phyloP scores from a whole-genome alignment of 1,284 basidiomycete species.

The Veloboletus limbatus region DNA sequence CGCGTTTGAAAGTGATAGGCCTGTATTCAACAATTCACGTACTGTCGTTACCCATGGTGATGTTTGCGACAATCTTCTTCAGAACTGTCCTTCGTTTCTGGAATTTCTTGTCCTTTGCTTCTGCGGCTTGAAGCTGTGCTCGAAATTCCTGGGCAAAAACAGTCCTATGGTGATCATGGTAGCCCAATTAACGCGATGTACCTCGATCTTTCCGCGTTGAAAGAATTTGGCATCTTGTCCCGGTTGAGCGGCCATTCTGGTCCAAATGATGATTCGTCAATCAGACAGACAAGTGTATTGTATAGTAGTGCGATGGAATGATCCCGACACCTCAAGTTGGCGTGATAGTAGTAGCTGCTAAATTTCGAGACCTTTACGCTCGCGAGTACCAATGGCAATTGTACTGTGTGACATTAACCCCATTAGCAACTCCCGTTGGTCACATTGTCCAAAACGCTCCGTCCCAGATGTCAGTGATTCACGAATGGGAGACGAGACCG shows the following conservation, averaged over 20 bases:
- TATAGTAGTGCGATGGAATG: neutral
- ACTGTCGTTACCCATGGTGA: conserved; percentile 96
- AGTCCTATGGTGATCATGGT: conserved; percentile 14
- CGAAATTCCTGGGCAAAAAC: conserved; percentile 65
- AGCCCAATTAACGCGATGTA: conserved; percentile 35
- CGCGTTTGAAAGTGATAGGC: conserved; percentile 14
- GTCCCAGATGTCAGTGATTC: neutral
- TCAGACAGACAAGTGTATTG: conserved; percentile 2
- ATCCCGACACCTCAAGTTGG: neutral
- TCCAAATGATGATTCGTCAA: neutral
- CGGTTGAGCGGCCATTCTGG: conserved; percentile 53
- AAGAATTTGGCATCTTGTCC: conserved; percentile 90
- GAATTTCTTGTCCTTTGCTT: conserved; percentile 93
- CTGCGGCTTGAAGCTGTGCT: conserved; percentile 84
- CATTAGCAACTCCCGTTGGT: too few relatives aligned
- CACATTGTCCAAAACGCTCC: too few relatives aligned
- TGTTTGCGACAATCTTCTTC: conserved; percentile 95
- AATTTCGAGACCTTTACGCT: too few relatives aligned
- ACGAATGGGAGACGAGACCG: neutral
- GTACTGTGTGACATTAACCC: too few relatives aligned
- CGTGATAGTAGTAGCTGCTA: neutral
- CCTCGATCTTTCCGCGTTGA: conserved; percentile 89
- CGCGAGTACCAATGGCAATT: too few relatives aligned
- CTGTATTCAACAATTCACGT: conserved; percentile 38
- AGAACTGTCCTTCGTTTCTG: conserved; percentile 85